Evolutionary conservation across 768 basidiomycete species (phyloP).

Genomic region (Stropharia rugosoannulata): DNA sequence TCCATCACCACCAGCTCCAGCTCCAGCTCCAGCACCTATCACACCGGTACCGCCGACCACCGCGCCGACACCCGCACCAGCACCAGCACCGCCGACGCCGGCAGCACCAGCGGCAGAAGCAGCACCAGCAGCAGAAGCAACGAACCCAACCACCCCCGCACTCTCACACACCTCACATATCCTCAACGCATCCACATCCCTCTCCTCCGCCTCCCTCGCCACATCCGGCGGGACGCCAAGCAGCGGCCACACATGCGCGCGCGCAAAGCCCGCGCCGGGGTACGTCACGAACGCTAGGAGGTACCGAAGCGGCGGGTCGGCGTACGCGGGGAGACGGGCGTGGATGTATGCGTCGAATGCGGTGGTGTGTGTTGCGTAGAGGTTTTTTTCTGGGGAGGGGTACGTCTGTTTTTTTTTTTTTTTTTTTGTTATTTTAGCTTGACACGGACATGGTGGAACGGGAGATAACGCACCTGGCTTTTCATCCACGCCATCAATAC

Average conservation of each 20-base stretch:
- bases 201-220: slow-evolving; percentile 11
- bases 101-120: too few species aligned
- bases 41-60: too few species aligned
- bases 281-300: slow-evolving; percentile 23
- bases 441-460: too few species aligned
- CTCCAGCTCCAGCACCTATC: too few species aligned
- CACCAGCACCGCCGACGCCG: too few species aligned
- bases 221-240: slow-evolving; percentile 16
- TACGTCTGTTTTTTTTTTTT: slow-evolving; percentile 15
- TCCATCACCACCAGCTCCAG: too few species aligned
- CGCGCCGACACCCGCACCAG: too few species aligned
- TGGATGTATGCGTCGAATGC: slow-evolving; percentile 21
- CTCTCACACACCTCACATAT: neutral
- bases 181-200: slow-evolving; percentile 14
- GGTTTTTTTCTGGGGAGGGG: slow-evolving; percentile 21
- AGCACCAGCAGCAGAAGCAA: too few species aligned
- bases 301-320: slow-evolving; percentile 14
- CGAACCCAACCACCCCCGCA: too few species aligned
- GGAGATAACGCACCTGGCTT: neutral
- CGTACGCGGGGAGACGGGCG: slow-evolving; percentile 14
- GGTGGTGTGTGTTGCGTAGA: slow-evolving; percentile 18
- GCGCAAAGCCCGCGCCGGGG: slow-evolving; percentile 21
- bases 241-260: slow-evolving; percentile 24
- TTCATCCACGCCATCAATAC: slow-evolving; percentile 24
- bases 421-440: too few species aligned